Evolutionary conservation across 306 rosid genomes (phyloP), one percentile per base, ranked within the genome.

Genomic region (Cicer bijugum): DNA sequence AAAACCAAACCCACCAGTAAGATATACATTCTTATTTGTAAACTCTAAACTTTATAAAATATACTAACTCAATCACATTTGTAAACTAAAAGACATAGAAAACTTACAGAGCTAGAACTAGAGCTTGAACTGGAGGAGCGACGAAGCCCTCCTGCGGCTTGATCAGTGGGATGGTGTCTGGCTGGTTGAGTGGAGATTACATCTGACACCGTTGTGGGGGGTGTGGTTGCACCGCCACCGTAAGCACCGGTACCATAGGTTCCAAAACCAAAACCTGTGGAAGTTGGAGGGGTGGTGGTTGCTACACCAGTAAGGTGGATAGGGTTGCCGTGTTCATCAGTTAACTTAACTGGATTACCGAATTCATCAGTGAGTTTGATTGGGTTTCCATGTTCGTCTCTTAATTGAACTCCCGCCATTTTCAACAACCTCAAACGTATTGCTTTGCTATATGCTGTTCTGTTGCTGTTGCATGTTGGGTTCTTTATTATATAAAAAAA

Each of bases 281-380:
- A 6, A 0, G 67, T 12, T 19, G 17, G 11, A 0, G 75, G 12
- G 40, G 38, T 28, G 7, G 89, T 42, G 69, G 77, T 78, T 11
- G 90, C 97, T 4, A 91, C 83, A 1, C 97, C 98, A 2, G 86
- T 75, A 44, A 94, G 77, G 46, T 73, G 69, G 52, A 94, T 73
- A 51, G 96, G 95, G 19, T 80, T 56, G 39, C 98, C 98, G 9
- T 69, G 81, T 81, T 91, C 91, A 23, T 90, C 91, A 1, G 90
- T 90, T 56, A 90, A 43, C 48, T 69, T 74, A 14, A 90, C 94
- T 0, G 94, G 96, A 62, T 87, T 85, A 6, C 97, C 96, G 11
- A 59, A 59, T 51, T 85, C 77, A 64, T 94, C 96, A 1, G 92
- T 86, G 48, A 86, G 89, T 23, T 69, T 82, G 19, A 91, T 73